Evolutionary conservation across 2,329 filamentous ascomycete species (phyloP).

Genomic region (Colletotrichum acutatum): DNA sequence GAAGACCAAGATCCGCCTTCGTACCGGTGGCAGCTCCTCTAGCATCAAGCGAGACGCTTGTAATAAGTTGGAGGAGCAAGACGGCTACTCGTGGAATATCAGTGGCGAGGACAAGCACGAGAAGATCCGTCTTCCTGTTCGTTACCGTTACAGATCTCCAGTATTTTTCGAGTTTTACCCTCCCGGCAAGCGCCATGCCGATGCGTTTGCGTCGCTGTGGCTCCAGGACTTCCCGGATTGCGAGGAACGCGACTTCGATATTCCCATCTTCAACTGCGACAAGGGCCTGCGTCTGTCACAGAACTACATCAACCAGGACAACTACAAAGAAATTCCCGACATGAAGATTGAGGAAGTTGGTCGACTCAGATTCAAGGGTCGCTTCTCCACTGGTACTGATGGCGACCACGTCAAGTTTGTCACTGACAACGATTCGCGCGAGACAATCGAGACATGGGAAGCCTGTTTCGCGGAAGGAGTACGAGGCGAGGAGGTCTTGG

Average conservation of each 20-base stretch:
- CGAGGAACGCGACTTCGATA: constrained; percentile 79
- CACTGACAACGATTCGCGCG: constrained; percentile 86
- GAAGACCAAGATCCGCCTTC: constrained; percentile 80
- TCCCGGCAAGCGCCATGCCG: constrained; percentile 73
- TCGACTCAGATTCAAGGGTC: constrained; percentile 80
- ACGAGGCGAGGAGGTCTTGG: constrained; percentile 74
- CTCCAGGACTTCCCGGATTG: constrained; percentile 86
- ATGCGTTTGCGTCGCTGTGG: constrained; percentile 86
- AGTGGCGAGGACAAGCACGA: constrained; percentile 51
- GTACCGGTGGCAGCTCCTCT: constrained; percentile 86
- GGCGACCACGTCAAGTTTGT: constrained; percentile 86
- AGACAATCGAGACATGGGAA: constrained; percentile 96
- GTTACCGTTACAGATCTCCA: constrained; percentile 89
- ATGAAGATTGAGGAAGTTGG: constrained; percentile 84
- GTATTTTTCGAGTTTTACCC: constrained; percentile 88
- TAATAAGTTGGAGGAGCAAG: constrained; percentile 66
- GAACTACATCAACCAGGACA: constrained; percentile 89
- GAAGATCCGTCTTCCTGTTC: constrained; percentile 82
- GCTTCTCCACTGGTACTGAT: constrained; percentile 92
- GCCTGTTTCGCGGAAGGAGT: constrained; percentile 91
- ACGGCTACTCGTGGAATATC: constrained; percentile 62
- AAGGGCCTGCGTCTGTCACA: constrained; percentile 82
- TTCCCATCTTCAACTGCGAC: constrained; percentile 91
- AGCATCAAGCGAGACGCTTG: constrained; percentile 74
- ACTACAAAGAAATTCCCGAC: constrained; percentile 75